These are phyloP conservation scores for Vigna nakashimae DNA, from an alignment of 306 rosid species.

Conservation along the genomic window DNA sequence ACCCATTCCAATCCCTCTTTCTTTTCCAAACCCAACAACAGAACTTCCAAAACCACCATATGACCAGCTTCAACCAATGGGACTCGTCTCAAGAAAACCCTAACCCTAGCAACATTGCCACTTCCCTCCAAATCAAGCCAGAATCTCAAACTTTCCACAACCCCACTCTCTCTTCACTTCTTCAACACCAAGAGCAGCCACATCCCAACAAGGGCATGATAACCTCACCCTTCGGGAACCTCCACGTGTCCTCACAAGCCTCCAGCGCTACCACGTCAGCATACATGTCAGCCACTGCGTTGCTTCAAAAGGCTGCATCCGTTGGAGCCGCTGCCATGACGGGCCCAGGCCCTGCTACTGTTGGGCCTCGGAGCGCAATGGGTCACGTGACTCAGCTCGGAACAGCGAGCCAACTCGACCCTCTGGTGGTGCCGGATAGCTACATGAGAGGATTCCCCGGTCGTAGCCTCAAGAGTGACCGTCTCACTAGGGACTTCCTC, in stretches of 20 bases:
- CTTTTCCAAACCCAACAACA: constrained; percentile 50
- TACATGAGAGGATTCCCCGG: constrained; percentile 41
- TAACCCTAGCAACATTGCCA: constrained; percentile 57
- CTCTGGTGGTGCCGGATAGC: constrained; percentile 27
- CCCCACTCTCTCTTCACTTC: constrained; percentile 33
- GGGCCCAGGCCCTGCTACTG: not conserved
- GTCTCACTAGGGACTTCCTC: constrained; percentile 35
- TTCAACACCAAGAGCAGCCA: constrained; percentile 17
- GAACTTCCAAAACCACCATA: constrained; percentile 41
- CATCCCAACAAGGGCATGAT: not conserved
- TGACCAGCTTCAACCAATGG: constrained; percentile 52
- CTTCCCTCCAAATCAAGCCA: constrained; percentile 49
- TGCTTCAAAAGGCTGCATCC: constrained; percentile 87
- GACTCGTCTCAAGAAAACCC: constrained; percentile 62
- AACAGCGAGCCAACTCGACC: constrained; percentile 38
- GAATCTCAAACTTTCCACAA: constrained; percentile 45
- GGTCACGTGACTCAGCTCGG: constrained; percentile 59
- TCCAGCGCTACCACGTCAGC: constrained; percentile 53
- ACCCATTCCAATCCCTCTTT: constrained; percentile 57
- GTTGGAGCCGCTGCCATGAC: constrained; percentile 54
- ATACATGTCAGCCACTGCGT: constrained; percentile 79
- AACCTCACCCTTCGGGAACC: constrained; percentile 49
- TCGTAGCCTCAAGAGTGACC: constrained; percentile 51
- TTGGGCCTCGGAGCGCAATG: not conserved
- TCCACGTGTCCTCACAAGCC: constrained; percentile 48